A percentile compares a stretch with the other conserved stretches of the same genome.
These are phyloP conservation scores for Kwoniella sp. DNA, from an alignment of 768 basidiomycete genomes.

Conservation along the genomic window DNA sequence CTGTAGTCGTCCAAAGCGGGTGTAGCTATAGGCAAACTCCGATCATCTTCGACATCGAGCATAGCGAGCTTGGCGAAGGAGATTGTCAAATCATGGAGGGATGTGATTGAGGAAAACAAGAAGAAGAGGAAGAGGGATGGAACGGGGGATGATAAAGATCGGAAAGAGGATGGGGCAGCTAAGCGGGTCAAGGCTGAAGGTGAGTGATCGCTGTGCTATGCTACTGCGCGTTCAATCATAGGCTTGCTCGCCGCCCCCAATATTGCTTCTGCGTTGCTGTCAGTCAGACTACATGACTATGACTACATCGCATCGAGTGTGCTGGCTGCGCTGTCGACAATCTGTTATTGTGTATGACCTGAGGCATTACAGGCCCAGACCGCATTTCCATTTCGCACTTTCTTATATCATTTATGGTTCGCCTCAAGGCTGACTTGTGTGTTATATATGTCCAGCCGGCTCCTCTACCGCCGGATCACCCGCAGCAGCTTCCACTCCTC, in stretches of 20 bases:
- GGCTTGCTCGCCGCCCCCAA: too few relatives aligned
- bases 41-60: constrained; percentile 30
- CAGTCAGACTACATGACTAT: too few relatives aligned
- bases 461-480: constrained; percentile 23
- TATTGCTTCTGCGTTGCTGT: too few relatives aligned
- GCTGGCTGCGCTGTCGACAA: too few relatives aligned
- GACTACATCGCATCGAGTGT: too few relatives aligned
- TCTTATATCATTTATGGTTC: too few relatives aligned
- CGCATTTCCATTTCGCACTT: too few relatives aligned
- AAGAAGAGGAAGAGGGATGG: constrained; percentile 53
- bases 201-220: constrained; percentile 26
- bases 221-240: too few relatives aligned
- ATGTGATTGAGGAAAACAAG: constrained; percentile 49
- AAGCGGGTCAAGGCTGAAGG: constrained; percentile 44
- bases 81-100: constrained; percentile 52
- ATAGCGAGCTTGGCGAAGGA: constrained; percentile 46
- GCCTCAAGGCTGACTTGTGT: too few relatives aligned
- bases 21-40: constrained; percentile 49
- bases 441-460: constrained; percentile 3
- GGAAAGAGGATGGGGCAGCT: constrained; percentile 27
- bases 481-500: constrained; percentile 22
- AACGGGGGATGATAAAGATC: constrained; percentile 22
- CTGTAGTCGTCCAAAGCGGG: constrained; percentile 53
- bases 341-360: too few relatives aligned
- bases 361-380: too few relatives aligned